These are phyloP conservation scores for Gentiana macrophylla DNA, from an alignment of 257 asterid genomes.

Conservation along the genomic window DNA sequence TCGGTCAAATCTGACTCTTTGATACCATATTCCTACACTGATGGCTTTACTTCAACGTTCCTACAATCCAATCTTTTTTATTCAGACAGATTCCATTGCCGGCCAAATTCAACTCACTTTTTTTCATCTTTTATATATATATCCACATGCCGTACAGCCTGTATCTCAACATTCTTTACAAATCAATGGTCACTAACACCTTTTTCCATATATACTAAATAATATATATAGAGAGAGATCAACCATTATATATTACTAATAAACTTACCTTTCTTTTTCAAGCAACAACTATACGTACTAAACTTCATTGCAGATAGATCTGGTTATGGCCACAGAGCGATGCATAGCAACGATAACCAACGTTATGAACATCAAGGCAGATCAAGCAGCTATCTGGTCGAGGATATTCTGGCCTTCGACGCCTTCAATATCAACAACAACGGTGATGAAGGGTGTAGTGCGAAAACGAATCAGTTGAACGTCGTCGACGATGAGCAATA, in stretches of 20 bases:
- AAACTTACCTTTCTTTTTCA: too few species aligned
- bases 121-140: too few species aligned
- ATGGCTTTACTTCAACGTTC: too few species aligned
- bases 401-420: neutral
- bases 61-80: too few species aligned
- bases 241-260: neutral
- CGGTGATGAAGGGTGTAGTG: neutral
- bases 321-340: neutral
- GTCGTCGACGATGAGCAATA: conserved; percentile 1
- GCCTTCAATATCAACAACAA: neutral
- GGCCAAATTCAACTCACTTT: too few species aligned
- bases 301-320: neutral
- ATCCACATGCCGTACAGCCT: too few species aligned
- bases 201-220: neutral
- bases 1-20: too few species aligned
- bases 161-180: too few species aligned
- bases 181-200: neutral
- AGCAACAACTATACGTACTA: neutral
- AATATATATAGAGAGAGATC: neutral
- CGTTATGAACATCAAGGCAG: neutral
- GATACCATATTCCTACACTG: too few species aligned
- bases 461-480: conserved; percentile 1
- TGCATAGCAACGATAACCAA: neutral
- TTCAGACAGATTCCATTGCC: too few species aligned
- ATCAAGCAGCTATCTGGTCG: neutral